Evolutionary conservation across 2,329 filamentous ascomycete species (phyloP), one percentile per base, ranked within the genome.

Genomic region (Paecilomyces variotii): DNA sequence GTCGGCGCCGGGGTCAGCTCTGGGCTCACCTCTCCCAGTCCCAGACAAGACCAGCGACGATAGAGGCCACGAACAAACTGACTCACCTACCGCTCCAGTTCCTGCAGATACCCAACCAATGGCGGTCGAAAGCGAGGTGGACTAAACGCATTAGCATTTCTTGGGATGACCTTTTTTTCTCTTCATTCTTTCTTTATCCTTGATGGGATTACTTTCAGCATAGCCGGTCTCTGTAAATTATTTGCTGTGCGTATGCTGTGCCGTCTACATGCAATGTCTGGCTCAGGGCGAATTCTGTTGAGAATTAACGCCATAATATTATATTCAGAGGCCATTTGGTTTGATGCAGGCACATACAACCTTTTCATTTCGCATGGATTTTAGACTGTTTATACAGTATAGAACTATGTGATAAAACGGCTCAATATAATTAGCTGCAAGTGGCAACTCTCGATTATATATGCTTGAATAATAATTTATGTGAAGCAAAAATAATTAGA

Each of bases 351-450:
- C 59, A 58, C 57, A 60, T 27, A 45, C 39, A 24, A 14, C n/a
- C 14, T 45, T 45, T 7, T 45, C 39, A 39, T 45, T 19, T 45
- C 14, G 39, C 39, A 24, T 45, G 19, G 39, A 19, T 24, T n/a
- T 45, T 45, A 45, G 39, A 45, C 39, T 45, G n/a, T 24, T 45
- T 14, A n/a, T 45, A 24, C 39, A 45, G 39, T 45, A 24, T 24
- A 70, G 53, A 70, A 76, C 59, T 76, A 74, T 74, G 56, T 55
- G 26, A 55, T 34, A 11, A 51, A 57, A 53, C 30, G 59, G 52
- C 53, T 61, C 34, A 61, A 62, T 19, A 19, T 19, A 24, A 27
- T 12, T 30, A 25, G 34, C 12, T 57, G 56, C 28, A 57, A 62
- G 9, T 53, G 19, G 7, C 27, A n/a, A 6, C n/a, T 14, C 6